Conservation (phyloP, 1,284 basidiomycete species). For the Pseudozyma hubeiensis region DNA sequence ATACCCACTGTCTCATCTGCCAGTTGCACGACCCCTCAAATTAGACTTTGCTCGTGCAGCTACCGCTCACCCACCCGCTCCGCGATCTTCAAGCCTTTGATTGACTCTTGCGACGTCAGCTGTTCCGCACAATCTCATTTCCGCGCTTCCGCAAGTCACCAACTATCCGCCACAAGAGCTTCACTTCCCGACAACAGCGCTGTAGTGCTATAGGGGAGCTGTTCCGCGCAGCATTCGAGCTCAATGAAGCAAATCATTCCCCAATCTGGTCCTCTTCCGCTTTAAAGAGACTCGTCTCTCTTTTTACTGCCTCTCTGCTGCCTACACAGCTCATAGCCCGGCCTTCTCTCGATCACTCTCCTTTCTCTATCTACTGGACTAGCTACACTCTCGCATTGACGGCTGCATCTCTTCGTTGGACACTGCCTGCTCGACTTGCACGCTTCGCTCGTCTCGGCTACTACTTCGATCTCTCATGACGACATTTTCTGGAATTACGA, state of each 20-base stretch:
- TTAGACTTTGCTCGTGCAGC: slow-evolving; percentile 22
- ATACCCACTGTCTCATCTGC: slow-evolving; percentile 23
- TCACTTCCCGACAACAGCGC: not conserved
- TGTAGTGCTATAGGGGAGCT: slow-evolving; percentile 1
- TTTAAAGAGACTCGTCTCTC: no score
- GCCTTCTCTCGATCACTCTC: not conserved
- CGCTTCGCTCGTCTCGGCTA: no score
- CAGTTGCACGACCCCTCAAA: slow-evolving; percentile 15
- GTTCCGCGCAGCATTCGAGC: not conserved
- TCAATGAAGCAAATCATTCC: slow-evolving; percentile 3
- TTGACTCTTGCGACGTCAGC: not conserved
- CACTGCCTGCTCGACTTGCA: no score
- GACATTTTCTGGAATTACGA: no score
- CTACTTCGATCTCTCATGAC: no score
- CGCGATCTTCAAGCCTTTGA: slow-evolving; percentile 4
- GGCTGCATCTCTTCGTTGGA: no score
- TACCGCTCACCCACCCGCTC: slow-evolving; percentile 10
- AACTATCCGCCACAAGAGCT: slow-evolving; percentile 2
- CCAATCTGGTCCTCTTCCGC: not conserved
- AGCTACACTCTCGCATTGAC: no score
- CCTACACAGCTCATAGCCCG: not conserved
- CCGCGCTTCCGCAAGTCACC: not conserved
- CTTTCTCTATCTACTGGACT: not conserved
- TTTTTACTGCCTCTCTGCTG: not conserved
- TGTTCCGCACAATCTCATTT: slow-evolving; percentile 32